phyloP scores from a whole-genome alignment of 176 grass and related monocot species.

The Musa schizocarpa region DNA sequence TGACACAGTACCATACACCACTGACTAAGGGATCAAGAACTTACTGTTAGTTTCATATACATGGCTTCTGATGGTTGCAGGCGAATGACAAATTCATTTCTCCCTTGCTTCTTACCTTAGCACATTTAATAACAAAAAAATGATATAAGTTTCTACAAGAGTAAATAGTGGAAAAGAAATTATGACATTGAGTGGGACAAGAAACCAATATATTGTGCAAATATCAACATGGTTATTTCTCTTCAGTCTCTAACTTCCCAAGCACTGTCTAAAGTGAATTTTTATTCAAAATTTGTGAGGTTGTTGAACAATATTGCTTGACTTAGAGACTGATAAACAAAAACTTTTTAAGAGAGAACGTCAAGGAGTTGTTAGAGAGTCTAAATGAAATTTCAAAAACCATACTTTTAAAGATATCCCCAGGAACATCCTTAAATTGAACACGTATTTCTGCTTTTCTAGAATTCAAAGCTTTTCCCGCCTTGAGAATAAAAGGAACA shows the following conservation, averaged over 20 bases:
- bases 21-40: constrained; percentile 17
- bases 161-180: neutral
- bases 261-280: neutral
- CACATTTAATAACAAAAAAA: constrained; percentile 17
- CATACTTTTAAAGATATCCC: constrained; percentile 98
- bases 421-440: constrained; percentile 99
- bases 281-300: neutral
- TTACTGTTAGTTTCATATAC: constrained; percentile 99
- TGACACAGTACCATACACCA: neutral
- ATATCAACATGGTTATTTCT: neutral
- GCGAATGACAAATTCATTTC: constrained; percentile 99
- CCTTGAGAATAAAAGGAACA: constrained; percentile 98
- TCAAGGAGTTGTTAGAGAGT: neutral
- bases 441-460: constrained; percentile 99
- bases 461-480: constrained; percentile 89
- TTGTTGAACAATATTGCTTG: neutral
- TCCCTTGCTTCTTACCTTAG: constrained; percentile 95
- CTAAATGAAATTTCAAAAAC: neutral
- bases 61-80: constrained; percentile 95
- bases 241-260: neutral
- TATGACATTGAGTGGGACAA: neutral
- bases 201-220: neutral
- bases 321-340: neutral
- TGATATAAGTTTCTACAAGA: constrained; percentile 16
- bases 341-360: neutral